Percentiles rank a stretch among this genome's conserved stretches.
These are phyloP conservation scores for Phalaenopsis hybrid DNA, from an alignment of 116 monocot genomes.

Conservation along the genomic window DNA sequence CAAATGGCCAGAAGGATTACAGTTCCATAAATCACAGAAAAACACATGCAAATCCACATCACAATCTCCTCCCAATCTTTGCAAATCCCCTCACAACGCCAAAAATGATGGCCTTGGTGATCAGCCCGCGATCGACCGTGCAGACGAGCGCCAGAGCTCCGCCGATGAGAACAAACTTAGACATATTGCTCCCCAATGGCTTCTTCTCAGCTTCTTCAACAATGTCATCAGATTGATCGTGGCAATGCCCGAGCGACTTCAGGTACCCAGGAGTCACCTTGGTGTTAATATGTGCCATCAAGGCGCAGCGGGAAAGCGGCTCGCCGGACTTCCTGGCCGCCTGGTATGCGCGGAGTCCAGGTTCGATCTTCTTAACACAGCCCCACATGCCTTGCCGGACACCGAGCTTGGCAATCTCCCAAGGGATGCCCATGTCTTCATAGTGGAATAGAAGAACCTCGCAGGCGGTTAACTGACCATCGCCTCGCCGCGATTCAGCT, in stretches of 20 bases:
- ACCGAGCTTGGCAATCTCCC: constrained; percentile 86
- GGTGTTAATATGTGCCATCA: constrained; percentile 48
- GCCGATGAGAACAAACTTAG: constrained; percentile 56
- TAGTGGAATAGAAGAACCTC: constrained; percentile 86
- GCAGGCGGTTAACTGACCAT: constrained; percentile 64
- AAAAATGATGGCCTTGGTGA: constrained; percentile 90
- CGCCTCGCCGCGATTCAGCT: constrained; percentile 65
- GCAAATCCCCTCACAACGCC: constrained; percentile 84
- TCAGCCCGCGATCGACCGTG: constrained; percentile 63
- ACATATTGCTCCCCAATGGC: constrained; percentile 30
- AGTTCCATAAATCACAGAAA: neutral
- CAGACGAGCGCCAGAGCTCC: constrained; percentile 72
- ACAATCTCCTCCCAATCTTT: constrained; percentile 35
- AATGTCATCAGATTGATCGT: constrained; percentile 13
- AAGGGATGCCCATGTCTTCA: constrained; percentile 93
- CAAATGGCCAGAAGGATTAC: too few relatives aligned
- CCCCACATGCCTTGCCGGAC: constrained; percentile 90
- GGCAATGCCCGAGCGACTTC: constrained; percentile 21
- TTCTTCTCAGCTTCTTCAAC: constrained; percentile 33
- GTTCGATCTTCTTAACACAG: constrained; percentile 72
- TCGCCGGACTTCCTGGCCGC: constrained; percentile 18
- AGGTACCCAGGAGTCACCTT: constrained; percentile 35
- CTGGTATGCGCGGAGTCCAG: constrained; percentile 67
- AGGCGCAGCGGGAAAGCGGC: constrained; percentile 32
- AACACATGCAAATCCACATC: neutral